Evolutionary conservation across 2,329 filamentous ascomycete genomes (phyloP), one percentile per base, ranked within the genome.

Genomic region (Aspergillus pseudonomiae): DNA sequence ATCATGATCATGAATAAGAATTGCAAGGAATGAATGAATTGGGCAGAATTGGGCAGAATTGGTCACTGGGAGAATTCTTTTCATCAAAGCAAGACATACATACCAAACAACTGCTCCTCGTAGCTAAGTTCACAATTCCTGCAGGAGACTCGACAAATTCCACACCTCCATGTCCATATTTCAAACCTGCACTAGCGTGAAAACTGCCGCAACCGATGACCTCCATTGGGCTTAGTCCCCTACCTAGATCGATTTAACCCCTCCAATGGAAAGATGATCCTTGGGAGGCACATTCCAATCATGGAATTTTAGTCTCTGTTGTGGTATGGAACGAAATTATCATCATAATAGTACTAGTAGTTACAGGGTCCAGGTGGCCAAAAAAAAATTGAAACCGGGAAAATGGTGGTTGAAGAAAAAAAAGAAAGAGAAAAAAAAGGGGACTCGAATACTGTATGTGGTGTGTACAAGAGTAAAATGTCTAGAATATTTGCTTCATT

Each of bases 171-270:
- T 30, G 30, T 32, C 30, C 52, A 54, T 54, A 54, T 34, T 54
- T 39, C 30, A 34, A 39, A 39, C 52, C 52, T 55, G 52, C 52
- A 34, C 52, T 55, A 55, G 52, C n/a, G 32, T 55, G 52, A 54
- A n/a, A 54, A 54, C 9, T 54, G 52, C 52, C 52, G 30, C 30
- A 54, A 54, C 30, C 30, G 30, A 54, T 6, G 19, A 19, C 21
- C 52, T 55, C 32, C n/a, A 36, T 55, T 39, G 32, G 52, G 34
- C 21, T 26, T 55, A 55, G 52, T 34, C 5, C 26, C 28, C 28
- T 52, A n/a, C 48, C 28, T 32, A n/a, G 28, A 52, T 52, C n/a
- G 48, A 52, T 52, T 32, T 10, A 50, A 16, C 46, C 26, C 46
- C 24, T 28, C 48, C 48, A 52, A 32, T 32, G 21, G 26, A 19